These are phyloP conservation scores for Ophiostoma sp. DNA, from an alignment of 2,329 filamentous ascomycete genomes.

Conservation along the genomic window DNA sequence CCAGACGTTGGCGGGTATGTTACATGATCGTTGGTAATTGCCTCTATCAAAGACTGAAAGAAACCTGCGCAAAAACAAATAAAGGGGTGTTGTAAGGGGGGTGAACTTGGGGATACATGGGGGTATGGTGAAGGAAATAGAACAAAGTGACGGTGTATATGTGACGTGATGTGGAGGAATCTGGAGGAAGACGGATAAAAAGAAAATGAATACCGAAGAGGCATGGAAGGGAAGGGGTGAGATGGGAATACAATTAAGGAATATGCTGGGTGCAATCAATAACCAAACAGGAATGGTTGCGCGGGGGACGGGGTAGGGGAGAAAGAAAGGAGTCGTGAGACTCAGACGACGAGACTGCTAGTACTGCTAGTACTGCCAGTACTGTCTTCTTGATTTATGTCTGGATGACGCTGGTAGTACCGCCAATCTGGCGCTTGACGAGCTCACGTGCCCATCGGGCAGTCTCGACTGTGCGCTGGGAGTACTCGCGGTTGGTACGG, in stretches of 20 bases:
- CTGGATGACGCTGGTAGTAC: slow-evolving; percentile 47
- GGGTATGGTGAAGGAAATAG: slow-evolving; percentile 10
- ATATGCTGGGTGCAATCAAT: slow-evolving; percentile 8
- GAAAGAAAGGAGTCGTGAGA: not conserved
- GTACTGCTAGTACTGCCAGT: not conserved
- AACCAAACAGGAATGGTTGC: slow-evolving; percentile 13
- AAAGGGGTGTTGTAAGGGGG: slow-evolving; percentile 12
- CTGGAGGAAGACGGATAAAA: slow-evolving; percentile 8
- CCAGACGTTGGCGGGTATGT: slow-evolving; percentile 26
- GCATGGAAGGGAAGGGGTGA: not conserved
- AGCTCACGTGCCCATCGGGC: slow-evolving; percentile 96
- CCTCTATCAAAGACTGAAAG: slow-evolving; percentile 24
- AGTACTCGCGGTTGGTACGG: slow-evolving; percentile 81
- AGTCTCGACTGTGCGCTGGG: slow-evolving; percentile 79
- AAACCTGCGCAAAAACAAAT: not conserved
- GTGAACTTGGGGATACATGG: slow-evolving; percentile 12
- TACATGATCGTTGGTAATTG: slow-evolving; percentile 28
- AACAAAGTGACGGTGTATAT: slow-evolving; percentile 21
- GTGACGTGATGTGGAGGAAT: slow-evolving; percentile 19
- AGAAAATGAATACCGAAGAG: slow-evolving; percentile 7
- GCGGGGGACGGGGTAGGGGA: not conserved
- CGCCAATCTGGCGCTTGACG: slow-evolving; percentile 80
- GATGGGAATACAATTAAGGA: slow-evolving; percentile 4
- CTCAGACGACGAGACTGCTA: not conserved
- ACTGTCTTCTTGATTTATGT: slow-evolving; percentile 32